Conservation (phyloP, 257 asterid species). For the Solanum raphanifolium region DNA sequence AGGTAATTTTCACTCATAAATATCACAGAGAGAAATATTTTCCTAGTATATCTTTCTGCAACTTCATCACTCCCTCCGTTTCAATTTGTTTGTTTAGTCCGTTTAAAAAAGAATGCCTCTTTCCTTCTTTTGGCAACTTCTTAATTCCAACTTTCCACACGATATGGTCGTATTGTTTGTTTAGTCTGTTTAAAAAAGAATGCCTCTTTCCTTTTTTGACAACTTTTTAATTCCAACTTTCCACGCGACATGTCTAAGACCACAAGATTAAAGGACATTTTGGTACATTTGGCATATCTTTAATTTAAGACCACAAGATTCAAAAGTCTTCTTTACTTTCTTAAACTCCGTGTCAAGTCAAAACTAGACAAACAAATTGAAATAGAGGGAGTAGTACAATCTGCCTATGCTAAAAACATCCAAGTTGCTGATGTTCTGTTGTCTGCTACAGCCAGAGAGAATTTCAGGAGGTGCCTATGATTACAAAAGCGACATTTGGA, state of each 20-base stretch:
- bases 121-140: not conserved
- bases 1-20: not conserved
- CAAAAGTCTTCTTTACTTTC: not conserved
- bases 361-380: not conserved
- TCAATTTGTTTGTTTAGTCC: not conserved
- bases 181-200: not conserved
- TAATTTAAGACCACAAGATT: not conserved
- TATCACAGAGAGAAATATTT: not conserved
- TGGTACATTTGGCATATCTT: not conserved
- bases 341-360: not conserved
- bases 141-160: not conserved
- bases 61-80: not conserved
- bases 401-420: not conserved
- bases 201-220: not conserved
- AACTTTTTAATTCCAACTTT: not conserved
- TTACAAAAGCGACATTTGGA: constrained; percentile 91
- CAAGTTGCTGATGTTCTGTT: not conserved
- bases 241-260: not conserved
- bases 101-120: not conserved
- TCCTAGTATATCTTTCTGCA: not conserved
- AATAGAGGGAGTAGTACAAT: not conserved
- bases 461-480: constrained; percentile 66
- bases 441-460: constrained; percentile 76
- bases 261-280: not conserved
- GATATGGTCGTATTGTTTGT: not conserved